Evolutionary conservation across 148 eudicot species (phyloP).

Genomic region (Fallopia convolvulus): DNA sequence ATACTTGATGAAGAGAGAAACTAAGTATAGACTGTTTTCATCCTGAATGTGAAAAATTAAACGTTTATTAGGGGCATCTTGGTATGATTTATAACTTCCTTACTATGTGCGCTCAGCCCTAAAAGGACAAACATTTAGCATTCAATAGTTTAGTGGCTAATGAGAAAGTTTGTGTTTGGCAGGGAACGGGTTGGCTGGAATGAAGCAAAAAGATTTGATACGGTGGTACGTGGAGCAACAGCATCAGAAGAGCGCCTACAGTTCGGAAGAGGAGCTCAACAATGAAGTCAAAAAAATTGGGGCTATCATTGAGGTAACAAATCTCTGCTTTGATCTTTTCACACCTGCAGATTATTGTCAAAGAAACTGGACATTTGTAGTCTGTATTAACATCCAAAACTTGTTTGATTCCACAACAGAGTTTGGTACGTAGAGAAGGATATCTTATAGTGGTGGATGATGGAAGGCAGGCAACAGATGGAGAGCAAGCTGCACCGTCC

Average conservation of each 20-base stretch:
- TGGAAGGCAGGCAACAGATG: slow-evolving; percentile 47
- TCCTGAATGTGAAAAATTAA: no score
- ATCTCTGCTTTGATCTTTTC: background rate
- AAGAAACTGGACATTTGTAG: background rate
- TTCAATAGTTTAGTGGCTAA: background rate
- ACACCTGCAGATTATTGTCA: background rate
- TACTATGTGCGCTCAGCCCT: no score
- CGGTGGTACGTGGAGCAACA: slow-evolving; percentile 80
- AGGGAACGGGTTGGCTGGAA: slow-evolving; percentile 73
- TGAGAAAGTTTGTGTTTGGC: slow-evolving; percentile 11
- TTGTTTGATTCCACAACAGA: slow-evolving; percentile 33
- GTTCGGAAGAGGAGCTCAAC: slow-evolving; percentile 56
- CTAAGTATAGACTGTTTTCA: no score
- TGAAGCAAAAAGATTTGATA: slow-evolving; percentile 87
- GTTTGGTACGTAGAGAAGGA: slow-evolving; percentile 79
- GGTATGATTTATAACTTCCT: no score
- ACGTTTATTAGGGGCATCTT: no score
- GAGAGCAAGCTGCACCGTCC: slow-evolving; percentile 36
- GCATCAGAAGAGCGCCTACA: slow-evolving; percentile 62
- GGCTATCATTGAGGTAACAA: slow-evolving; percentile 94
- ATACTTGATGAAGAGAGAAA: no score
- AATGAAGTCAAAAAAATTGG: slow-evolving; percentile 56
- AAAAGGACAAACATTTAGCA: background rate
- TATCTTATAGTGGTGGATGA: slow-evolving; percentile 83
- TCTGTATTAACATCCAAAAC: background rate